Evolutionary conservation across 768 basidiomycete genomes (phyloP), one percentile per base, ranked within the genome.

Genomic region (Chalciporus chontae): DNA sequence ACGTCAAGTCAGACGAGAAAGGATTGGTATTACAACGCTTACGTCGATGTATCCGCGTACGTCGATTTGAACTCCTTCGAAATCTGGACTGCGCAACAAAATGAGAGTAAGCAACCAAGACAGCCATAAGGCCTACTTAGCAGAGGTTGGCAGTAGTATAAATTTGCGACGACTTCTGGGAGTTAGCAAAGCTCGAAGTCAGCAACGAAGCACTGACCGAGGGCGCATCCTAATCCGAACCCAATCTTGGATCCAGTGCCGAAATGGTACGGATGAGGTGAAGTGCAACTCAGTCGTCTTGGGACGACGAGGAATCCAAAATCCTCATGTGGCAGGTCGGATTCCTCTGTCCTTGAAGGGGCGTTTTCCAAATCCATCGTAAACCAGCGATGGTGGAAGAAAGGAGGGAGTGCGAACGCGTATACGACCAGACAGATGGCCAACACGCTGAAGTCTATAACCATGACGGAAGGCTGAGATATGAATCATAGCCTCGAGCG

Each of bases 131-230:
- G 70, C 75, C 53, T 59, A 81, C 88, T 86, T 8, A 90, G 70
- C 53, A 92, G 67, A 3, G 89, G 90, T 66, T 89, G 86, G 51
- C 83, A 86, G 55, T 90, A 92, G 61, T 90, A 92, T 44, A 91
- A 62, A 61, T 90, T 91, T 13, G 81, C 77, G 21, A 82, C 82
- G 44, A 51, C 59, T 61, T 52, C 39, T 9, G 11, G 32, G 45
- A 3, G 48, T 58, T n/a, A 62, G 53, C 31, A 11, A 37, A n/a
- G 1, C 8, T 24, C 21, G 8, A 3, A 21, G 17, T 32, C 19
- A 7, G 17, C 7, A 21, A 40, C 11, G 11, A 13, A 43, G 18
- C 8, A 58, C 60, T 40, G 11, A 62, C 60, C 61, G 18, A 58
- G 17, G 49, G 60, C 53, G 19, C 59, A 58, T 47, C 39, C 56